These are phyloP conservation scores for Saccharum spontaneum DNA, from an alignment of 176 grass and related monocot genomes.

Conservation along the genomic window DNA sequence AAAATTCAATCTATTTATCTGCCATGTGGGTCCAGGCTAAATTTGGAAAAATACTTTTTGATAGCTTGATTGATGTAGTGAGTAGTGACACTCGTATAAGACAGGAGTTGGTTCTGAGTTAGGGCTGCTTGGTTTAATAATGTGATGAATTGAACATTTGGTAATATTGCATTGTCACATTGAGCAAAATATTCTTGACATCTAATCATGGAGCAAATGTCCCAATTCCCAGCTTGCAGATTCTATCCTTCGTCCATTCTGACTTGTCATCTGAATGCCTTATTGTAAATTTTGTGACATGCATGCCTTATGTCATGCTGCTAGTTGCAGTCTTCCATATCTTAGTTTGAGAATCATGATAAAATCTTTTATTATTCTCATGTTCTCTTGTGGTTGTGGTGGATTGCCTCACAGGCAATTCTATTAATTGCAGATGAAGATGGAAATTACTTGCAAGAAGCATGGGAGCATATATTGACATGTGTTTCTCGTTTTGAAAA, in stretches of 20 bases:
- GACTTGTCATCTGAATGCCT: slow-evolving; percentile 7
- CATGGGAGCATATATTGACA: slow-evolving; percentile 97
- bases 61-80: slow-evolving; percentile 4
- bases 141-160: slow-evolving; percentile 18
- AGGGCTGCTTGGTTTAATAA: slow-evolving; percentile 8
- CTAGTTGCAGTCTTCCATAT: slow-evolving; percentile 27
- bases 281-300: background rate
- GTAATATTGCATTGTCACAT: background rate
- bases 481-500: slow-evolving; percentile 97
- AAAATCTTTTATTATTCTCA: slow-evolving; percentile 23
- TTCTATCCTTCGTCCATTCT: slow-evolving; percentile 5
- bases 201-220: background rate
- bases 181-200: background rate
- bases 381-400: slow-evolving; percentile 28
- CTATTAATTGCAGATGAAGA: slow-evolving; percentile 96
- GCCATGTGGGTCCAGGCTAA: background rate
- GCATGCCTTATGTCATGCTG: background rate
- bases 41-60: slow-evolving; percentile 3
- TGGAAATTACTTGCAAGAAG: slow-evolving; percentile 99
- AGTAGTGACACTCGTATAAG: background rate
- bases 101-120: background rate
- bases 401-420: slow-evolving; percentile 73
- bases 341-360: slow-evolving; percentile 29
- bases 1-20: background rate
- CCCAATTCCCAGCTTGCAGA: background rate